Percentiles rank a stretch among this genome's conserved stretches.
Conservation (phyloP, 1,284 basidiomycete species). For the Sphagnurus paluster region DNA sequence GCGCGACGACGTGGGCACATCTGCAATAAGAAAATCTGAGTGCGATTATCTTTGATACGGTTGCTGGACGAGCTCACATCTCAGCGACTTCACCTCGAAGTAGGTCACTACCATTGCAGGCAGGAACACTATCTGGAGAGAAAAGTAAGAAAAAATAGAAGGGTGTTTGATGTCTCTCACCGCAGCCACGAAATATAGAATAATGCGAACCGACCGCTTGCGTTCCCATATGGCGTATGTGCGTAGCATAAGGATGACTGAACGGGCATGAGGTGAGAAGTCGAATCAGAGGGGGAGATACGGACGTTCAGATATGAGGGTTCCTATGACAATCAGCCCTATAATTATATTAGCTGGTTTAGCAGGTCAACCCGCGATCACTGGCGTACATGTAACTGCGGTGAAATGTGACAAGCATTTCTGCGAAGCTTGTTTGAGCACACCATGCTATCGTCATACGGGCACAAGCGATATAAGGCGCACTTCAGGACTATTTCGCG, state of each 20-base stretch:
- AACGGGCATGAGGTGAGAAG: background rate
- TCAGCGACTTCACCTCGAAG: conserved; percentile 33
- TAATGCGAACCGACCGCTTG: conserved; percentile 30
- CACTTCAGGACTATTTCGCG: conserved; percentile 28
- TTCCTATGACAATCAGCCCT: conserved; percentile 40
- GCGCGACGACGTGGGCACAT: conserved; percentile 14
- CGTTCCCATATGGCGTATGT: conserved; percentile 46
- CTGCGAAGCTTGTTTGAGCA: conserved; percentile 16
- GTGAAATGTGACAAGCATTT: conserved; percentile 28
- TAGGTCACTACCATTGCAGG: conserved; percentile 33
- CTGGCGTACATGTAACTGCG: conserved; percentile 30
- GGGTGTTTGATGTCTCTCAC: conserved; percentile 15
- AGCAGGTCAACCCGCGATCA: background rate
- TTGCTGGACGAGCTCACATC: conserved; percentile 29
- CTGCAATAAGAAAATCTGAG: background rate
- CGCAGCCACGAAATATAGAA: conserved; percentile 26
- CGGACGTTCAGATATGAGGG: conserved; percentile 37
- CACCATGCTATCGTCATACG: no score
- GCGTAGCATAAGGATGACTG: conserved; percentile 39
- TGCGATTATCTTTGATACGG: background rate
- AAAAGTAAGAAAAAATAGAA: background rate
- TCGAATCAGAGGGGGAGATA: background rate
- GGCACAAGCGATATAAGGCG: conserved; percentile 8
- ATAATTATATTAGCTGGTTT: background rate
- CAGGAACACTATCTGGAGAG: conserved; percentile 29